Conservation (phyloP, 2,329 filamentous ascomycete genomes). For the Diatrype stigma region DNA sequence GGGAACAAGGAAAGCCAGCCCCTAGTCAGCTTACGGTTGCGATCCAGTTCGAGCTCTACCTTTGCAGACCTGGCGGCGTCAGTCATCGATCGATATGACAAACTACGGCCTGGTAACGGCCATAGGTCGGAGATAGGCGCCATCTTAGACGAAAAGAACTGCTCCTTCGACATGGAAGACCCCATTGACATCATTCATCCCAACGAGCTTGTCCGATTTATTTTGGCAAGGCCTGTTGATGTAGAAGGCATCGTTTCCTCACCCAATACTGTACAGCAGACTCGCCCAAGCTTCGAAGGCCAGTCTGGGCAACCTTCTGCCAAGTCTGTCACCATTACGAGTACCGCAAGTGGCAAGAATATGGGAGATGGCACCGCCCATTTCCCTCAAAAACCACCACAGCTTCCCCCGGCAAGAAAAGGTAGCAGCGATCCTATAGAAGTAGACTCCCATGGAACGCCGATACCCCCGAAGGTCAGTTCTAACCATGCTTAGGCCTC, state of each 20-base stretch:
- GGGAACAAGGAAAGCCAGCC: neutral
- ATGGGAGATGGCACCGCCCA: no score
- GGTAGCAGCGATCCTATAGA: neutral
- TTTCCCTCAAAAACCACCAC: no score
- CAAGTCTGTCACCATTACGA: no score
- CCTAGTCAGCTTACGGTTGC: neutral
- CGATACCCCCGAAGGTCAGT: neutral
- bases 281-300: neutral
- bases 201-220: neutral
- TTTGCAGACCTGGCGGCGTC: neutral
- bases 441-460: neutral
- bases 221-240: neutral
- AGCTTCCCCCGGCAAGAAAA: no score
- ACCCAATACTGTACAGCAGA: neutral
- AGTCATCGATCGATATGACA: neutral
- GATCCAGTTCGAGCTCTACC: neutral
- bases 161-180: conserved; percentile 1
- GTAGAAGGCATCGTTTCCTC: neutral
- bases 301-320: no score
- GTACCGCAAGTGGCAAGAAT: no score
- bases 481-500: no score
- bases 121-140: neutral
- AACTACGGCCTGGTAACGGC: neutral
- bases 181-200: neutral
- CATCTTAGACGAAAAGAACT: neutral